Evolutionary conservation across 306 rosid genomes (phyloP).

Genomic region (Quercus agrifolia): DNA sequence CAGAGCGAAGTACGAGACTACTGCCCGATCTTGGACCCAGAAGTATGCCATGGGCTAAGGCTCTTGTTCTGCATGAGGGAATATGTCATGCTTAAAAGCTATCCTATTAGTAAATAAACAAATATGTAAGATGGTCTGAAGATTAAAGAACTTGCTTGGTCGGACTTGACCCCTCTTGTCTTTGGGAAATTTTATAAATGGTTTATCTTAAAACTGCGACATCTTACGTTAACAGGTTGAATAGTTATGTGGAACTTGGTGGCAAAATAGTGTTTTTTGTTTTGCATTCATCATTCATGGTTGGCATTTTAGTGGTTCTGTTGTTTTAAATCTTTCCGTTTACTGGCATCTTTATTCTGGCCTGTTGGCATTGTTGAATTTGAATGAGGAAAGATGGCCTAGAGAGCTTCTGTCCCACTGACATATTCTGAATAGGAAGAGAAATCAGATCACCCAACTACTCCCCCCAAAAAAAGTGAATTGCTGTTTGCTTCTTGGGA

Average conservation of each 20-base stretch:
- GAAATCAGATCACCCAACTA: too few relatives aligned
- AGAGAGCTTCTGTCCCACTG: too few relatives aligned
- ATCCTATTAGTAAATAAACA: constrained; percentile 40
- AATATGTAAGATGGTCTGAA: constrained; percentile 7
- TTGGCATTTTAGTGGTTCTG: background rate
- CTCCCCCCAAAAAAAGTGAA: too few relatives aligned
- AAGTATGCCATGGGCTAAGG: constrained; percentile 62
- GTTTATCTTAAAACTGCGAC: background rate
- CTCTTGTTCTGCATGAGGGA: background rate
- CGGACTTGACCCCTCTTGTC: background rate
- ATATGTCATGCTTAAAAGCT: constrained; percentile 7
- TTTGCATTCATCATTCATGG: background rate
- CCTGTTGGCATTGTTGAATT: background rate
- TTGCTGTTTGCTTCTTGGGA: too few relatives aligned
- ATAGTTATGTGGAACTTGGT: background rate
- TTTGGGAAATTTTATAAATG: background rate
- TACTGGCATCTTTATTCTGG: background rate
- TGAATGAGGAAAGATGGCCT: background rate
- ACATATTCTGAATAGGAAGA: too few relatives aligned
- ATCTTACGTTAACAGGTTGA: background rate
- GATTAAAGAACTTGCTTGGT: constrained; percentile 8
- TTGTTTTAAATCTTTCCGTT: background rate
- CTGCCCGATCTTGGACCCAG: constrained; percentile 66
- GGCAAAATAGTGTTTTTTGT: background rate
- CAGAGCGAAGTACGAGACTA: constrained; percentile 48